Evolutionary conservation across 305 asterid species (phyloP).

Genomic region (Galium porrigens): DNA sequence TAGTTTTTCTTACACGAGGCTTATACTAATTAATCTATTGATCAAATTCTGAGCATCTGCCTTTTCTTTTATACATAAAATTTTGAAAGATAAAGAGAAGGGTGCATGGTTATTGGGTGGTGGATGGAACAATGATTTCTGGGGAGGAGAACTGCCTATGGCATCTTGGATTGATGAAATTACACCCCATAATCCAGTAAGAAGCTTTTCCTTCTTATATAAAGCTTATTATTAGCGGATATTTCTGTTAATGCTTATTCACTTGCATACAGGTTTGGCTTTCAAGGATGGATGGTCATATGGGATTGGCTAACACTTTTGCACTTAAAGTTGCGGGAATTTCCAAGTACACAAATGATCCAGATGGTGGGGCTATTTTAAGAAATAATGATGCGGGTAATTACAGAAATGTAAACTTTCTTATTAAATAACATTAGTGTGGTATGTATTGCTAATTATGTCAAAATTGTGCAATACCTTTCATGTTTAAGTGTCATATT

Average conservation of each 20-base stretch:
- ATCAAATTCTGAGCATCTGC: constrained; percentile 15
- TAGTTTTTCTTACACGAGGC: not conserved
- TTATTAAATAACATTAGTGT: not conserved
- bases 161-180: constrained; percentile 89
- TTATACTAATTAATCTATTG: not conserved
- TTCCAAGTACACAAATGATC: constrained; percentile 39
- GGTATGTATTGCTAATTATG: not conserved
- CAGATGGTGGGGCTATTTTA: constrained; percentile 64
- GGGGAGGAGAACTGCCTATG: constrained; percentile 91
- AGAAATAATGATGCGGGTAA: constrained; percentile 52
- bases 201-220: constrained; percentile 16
- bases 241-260: constrained; percentile 9
- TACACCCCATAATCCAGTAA: constrained; percentile 79
- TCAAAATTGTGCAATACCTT: not conserved
- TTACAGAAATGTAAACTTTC: not conserved
- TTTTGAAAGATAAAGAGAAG: constrained; percentile 36
- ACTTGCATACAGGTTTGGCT: constrained; percentile 59
- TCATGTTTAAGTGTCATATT: not conserved
- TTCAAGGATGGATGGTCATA: constrained; percentile 90
- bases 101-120: constrained; percentile 90
- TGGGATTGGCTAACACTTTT: constrained; percentile 81
- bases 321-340: constrained; percentile 66
- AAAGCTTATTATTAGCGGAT: constrained; percentile 18
- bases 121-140: constrained; percentile 91
- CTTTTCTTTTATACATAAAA: constrained; percentile 17